Evolutionary conservation across 768 basidiomycete species (phyloP).

Genomic region (Psilocybe tampanensis): DNA sequence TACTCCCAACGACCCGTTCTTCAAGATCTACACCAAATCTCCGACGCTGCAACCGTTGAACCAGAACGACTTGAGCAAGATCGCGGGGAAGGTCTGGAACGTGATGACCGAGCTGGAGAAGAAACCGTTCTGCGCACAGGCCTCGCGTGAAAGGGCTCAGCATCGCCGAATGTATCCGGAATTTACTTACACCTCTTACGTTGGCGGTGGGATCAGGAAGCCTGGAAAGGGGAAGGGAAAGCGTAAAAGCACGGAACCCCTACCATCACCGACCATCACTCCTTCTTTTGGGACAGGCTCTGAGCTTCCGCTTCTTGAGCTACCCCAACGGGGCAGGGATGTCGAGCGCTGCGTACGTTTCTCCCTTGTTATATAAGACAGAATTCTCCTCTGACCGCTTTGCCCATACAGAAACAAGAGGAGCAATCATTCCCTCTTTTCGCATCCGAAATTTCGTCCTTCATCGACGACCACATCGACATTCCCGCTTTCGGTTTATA

Average conservation of each 20-base stretch:
- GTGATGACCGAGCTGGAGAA: slow-evolving; percentile 24
- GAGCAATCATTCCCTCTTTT: no score
- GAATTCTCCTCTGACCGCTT: not conserved
- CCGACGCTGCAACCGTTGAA: slow-evolving; percentile 8
- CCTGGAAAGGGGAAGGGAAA: no score
- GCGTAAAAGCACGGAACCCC: not conserved
- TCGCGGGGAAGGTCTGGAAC: slow-evolving; percentile 32
- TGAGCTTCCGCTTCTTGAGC: not conserved
- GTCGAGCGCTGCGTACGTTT: not conserved
- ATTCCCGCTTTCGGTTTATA: no score
- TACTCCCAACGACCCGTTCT: no score
- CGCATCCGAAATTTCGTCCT: no score
- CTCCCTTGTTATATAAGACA: not conserved
- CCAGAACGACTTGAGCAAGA: slow-evolving; percentile 35
- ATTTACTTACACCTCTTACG: slow-evolving; percentile 27
- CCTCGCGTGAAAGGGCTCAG: slow-evolving; percentile 25
- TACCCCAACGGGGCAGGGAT: not conserved
- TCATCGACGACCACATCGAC: no score
- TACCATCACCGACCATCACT: not conserved
- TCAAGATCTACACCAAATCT: no score
- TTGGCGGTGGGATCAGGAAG: not conserved
- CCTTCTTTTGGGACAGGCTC: not conserved
- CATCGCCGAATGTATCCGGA: slow-evolving; percentile 27
- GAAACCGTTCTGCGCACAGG: slow-evolving; percentile 14
- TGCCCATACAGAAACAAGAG: no score